Evolutionary conservation across 305 asterid species (phyloP).

Genomic region (Solanum chacoense): DNA sequence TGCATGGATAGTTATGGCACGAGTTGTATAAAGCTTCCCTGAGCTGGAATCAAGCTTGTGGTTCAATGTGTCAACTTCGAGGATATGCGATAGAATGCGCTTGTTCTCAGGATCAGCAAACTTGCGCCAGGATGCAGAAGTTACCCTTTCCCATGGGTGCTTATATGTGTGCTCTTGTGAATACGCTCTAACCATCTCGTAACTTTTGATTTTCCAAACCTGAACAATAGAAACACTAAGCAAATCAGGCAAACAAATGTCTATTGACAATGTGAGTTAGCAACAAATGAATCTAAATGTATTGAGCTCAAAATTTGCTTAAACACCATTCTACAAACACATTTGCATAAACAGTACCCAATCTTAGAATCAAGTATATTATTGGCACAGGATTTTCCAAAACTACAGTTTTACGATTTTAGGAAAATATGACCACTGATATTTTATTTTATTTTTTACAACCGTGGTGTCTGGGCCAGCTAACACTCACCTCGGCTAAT

Average conservation of each 20-base stretch:
- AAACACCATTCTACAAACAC: not conserved
- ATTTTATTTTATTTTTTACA: not conserved
- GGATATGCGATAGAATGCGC: slow-evolving; percentile 70
- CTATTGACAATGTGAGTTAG: not conserved
- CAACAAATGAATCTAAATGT: not conserved
- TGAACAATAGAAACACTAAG: not conserved
- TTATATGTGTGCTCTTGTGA: slow-evolving; percentile 83
- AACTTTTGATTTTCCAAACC: not conserved
- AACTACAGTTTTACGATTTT: not conserved
- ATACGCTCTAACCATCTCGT: slow-evolving; percentile 80
- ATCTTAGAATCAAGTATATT: not conserved
- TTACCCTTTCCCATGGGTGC: slow-evolving; percentile 96
- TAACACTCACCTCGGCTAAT: not conserved
- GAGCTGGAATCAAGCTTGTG: slow-evolving; percentile 53
- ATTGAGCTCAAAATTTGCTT: not conserved
- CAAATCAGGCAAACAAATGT: not conserved
- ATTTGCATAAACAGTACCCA: not conserved
- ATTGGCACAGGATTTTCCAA: not conserved
- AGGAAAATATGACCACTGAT: not conserved
- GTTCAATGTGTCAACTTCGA: slow-evolving; percentile 80
- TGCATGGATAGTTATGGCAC: slow-evolving; percentile 78
- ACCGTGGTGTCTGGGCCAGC: not conserved
- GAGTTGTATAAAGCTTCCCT: slow-evolving; percentile 73
- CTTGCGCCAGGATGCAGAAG: slow-evolving; percentile 97
- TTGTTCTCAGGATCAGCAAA: slow-evolving; percentile 91